Conservation (phyloP, 2,329 filamentous ascomycete species). For the Colletotrichum graminicola region DNA sequence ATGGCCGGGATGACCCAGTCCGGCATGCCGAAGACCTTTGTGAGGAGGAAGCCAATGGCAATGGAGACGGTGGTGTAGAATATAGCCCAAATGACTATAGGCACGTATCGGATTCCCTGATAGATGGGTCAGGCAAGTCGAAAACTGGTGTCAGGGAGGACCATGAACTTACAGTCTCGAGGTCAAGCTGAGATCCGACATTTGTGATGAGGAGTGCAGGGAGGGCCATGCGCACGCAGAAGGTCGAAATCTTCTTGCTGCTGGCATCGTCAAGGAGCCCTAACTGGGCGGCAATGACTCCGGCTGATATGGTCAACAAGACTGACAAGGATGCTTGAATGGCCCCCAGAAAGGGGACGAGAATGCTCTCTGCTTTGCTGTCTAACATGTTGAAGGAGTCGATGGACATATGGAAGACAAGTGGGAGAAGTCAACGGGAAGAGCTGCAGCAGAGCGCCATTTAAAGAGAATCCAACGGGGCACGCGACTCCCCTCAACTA, state of each 20-base stretch:
- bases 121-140: constrained; percentile 23
- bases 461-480: constrained; percentile 10
- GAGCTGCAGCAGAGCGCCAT: background rate
- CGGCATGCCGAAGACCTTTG: constrained; percentile 56
- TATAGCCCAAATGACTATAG: constrained; percentile 58
- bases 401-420: background rate
- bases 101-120: constrained; percentile 50
- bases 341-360: constrained; percentile 58
- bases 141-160: constrained; percentile 1
- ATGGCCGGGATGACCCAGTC: constrained; percentile 60
- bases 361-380: constrained; percentile 42
- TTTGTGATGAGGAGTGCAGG: constrained; percentile 60
- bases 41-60: constrained; percentile 53
- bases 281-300: constrained; percentile 55
- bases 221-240: constrained; percentile 62
- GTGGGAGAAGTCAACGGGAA: no score
- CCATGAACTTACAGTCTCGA: constrained; percentile 46
- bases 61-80: constrained; percentile 51
- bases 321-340: constrained; percentile 62
- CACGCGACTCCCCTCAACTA: constrained; percentile 19
- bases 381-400: constrained; percentile 30
- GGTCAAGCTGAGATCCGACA: constrained; percentile 57
- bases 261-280: constrained; percentile 52
- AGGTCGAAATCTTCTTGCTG: constrained; percentile 58
- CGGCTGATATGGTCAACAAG: constrained; percentile 60